phyloP scores from a whole-genome alignment of 2,329 filamentous ascomycete genomes.

The Colletotrichum echinochloae region DNA sequence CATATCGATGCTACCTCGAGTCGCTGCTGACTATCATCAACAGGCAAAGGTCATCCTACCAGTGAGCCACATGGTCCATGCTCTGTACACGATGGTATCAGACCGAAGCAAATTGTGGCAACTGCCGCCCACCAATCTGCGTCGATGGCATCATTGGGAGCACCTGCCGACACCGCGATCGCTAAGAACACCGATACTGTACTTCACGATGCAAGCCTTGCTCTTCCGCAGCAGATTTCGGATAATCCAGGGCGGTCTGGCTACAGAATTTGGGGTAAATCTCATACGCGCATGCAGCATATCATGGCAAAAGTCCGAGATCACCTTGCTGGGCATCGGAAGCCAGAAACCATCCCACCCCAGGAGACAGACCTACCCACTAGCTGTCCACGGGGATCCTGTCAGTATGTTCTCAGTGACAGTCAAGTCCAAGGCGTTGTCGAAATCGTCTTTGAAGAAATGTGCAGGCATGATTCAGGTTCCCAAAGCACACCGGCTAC shows the following conservation, averaged over 20 bases:
- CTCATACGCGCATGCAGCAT: constrained; percentile 1
- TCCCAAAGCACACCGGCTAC: neutral
- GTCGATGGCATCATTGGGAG: neutral
- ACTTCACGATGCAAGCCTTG: no score
- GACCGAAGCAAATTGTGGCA: neutral
- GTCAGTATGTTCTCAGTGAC: constrained; percentile 26
- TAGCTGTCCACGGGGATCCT: neutral
- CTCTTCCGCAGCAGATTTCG: neutral
- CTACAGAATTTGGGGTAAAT: neutral
- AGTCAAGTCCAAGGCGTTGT: constrained; percentile 26
- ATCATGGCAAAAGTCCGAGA: constrained; percentile 23
- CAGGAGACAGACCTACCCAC: neutral
- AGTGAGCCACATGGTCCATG: no score
- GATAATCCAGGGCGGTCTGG: neutral
- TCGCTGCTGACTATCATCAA: neutral
- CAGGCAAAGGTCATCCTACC: neutral
- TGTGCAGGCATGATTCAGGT: constrained; percentile 4
- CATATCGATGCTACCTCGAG: fast-evolving
- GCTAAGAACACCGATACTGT: neutral
- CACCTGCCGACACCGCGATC: no score
- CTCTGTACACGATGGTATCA: no score
- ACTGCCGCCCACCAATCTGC: neutral
- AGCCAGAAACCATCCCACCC: neutral
- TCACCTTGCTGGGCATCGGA: neutral
- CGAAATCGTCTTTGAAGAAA: constrained; percentile 24